Evolutionary conservation across 257 asterid genomes (phyloP), one percentile per base, ranked within the genome.

Genomic region (Solanum sitiens): DNA sequence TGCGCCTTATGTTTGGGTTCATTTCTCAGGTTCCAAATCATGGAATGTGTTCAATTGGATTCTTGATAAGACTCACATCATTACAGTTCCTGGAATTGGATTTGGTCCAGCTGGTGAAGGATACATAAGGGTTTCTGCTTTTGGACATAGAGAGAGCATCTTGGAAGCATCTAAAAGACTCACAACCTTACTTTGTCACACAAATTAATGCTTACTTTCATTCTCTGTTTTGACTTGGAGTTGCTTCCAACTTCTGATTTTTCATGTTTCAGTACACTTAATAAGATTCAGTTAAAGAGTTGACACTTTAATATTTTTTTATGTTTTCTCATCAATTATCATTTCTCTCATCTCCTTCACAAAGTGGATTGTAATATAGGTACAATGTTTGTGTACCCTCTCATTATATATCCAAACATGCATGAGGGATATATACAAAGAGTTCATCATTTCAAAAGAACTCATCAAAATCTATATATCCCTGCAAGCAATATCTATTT

Each of bases 1-100:
- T 14, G 98, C 99, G 5, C 99, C 99, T 11, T 96, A 94, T 83
- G 96, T 93, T 35, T 96, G 98, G 99, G 99, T 96, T 16, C 98
- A 94, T 76, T 95, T 96, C 87, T 98, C 98, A 5, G 98, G 98
- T 75, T 93, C 93, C 73, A 91, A 90, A 85, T 96, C 98, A 32
- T 94, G 98, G 99, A 96, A 96, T 67, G 92, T 95, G 59, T 96
- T 96, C 87, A 90, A 84, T 25, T 92, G 94, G 85, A 95, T 96
- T 87, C 97, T 96, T 18, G 97, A 92, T 75, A 95, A 92, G 83
- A 92, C 98, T 32, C 96, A 95, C 90, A 92, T 96, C 79, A 92
- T 93, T 67, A 96, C 98, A 53, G 94, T 94, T 86, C 99, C 99
- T 23, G 99, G 98, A 42, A 94, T 94, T 80, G 98, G 99, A 35